Conservation (phyloP, 768 basidiomycete genomes). For the Leucosporidium yakuticum region DNA sequence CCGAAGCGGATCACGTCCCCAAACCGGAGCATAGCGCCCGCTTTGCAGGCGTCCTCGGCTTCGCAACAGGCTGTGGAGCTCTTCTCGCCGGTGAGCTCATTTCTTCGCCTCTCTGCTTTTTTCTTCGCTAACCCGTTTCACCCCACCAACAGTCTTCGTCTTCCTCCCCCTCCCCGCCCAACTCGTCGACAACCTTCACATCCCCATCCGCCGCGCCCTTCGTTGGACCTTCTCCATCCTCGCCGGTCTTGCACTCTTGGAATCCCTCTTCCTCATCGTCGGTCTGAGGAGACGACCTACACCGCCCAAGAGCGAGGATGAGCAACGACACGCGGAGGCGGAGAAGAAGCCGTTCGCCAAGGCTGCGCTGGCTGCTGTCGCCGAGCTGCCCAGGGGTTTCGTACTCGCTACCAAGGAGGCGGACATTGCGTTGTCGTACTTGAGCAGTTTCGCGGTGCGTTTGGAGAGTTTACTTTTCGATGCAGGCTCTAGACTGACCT, state of each 20-base stretch:
- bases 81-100: conserved; percentile 20
- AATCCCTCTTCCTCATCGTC: conserved; percentile 3
- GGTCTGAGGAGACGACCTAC: not conserved
- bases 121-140: not conserved
- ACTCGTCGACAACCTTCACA: not conserved
- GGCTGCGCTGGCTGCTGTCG: too few species aligned
- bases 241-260: not conserved
- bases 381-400: conserved; percentile 11
- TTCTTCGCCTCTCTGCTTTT: not conserved
- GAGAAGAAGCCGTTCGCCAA: not conserved
- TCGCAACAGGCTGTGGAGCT: conserved; percentile 19
- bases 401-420: conserved; percentile 5
- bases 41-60: conserved; percentile 22
- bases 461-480: not conserved
- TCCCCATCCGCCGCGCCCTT: not conserved
- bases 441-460: conserved; percentile 23
- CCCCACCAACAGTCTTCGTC: conserved; percentile 30
- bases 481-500: not conserved
- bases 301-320: not conserved
- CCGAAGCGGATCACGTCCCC: not conserved
- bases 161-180: conserved; percentile 22
- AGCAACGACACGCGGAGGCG: too few species aligned
- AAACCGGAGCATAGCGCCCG: not conserved
- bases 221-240: conserved; percentile 14
- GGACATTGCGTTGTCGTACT: conserved; percentile 7